Percentiles rank a stretch among this genome's conserved stretches.
These are phyloP conservation scores for Paramecium tetraurelia DNA, from an alignment of 73 alveolate genomes.

Conservation along the genomic window DNA sequence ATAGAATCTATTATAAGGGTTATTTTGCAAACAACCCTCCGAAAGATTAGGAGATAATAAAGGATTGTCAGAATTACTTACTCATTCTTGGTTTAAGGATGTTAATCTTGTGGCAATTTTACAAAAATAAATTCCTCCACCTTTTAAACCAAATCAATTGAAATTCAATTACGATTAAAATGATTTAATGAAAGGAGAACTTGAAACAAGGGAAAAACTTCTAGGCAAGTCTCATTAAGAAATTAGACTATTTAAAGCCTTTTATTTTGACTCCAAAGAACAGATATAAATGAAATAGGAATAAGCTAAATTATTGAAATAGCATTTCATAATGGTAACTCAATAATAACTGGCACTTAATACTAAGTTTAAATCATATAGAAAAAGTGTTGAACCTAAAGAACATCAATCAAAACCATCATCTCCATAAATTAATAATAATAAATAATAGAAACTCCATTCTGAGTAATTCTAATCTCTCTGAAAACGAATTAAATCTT, in stretches of 20 bases:
- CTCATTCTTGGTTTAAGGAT: constrained; percentile 58
- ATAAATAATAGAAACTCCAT: neutral
- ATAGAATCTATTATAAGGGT: constrained; percentile 67
- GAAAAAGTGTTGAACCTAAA: neutral
- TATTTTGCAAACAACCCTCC: constrained; percentile 82
- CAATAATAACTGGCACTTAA: neutral
- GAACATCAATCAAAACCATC: neutral
- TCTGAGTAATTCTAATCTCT: constrained; percentile 7
- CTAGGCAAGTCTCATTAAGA: constrained; percentile 6
- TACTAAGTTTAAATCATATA: neutral
- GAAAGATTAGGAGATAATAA: constrained; percentile 78
- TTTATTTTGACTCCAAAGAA: neutral
- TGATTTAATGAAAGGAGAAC: constrained; percentile 51
- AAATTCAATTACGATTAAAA: constrained; percentile 53
- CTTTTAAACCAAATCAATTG: constrained; percentile 55
- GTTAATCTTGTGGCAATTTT: constrained; percentile 44
- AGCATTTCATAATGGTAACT: neutral
- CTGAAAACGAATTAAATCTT: constrained; percentile 32
- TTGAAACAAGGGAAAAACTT: constrained; percentile 51
- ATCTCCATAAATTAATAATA: neutral
- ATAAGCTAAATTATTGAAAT: neutral
- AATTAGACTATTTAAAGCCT: constrained; percentile 1
- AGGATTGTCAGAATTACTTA: constrained; percentile 59
- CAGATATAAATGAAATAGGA: neutral
- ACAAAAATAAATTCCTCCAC: constrained; percentile 45